These are phyloP conservation scores for Ziziphus jujuba DNA, from an alignment of 306 rosid genomes.

Conservation along the genomic window DNA sequence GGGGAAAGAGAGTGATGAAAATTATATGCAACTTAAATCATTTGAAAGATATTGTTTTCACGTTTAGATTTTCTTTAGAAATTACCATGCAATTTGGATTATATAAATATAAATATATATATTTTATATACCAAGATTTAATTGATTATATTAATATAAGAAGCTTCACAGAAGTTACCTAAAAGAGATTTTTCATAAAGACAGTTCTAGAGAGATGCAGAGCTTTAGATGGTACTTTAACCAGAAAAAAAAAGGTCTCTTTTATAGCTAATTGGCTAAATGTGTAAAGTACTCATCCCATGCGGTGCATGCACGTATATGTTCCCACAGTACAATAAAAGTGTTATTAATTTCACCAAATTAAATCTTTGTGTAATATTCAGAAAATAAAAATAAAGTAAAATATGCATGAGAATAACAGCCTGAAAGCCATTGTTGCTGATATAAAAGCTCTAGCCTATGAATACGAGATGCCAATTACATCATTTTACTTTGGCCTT, in stretches of 20 bases:
- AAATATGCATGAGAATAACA: not conserved
- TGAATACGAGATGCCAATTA: too few relatives aligned
- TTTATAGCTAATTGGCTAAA: too few relatives aligned
- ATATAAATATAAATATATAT: too few relatives aligned
- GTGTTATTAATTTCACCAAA: not conserved
- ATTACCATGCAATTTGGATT: too few relatives aligned
- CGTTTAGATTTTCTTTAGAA: too few relatives aligned
- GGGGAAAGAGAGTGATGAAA: too few relatives aligned
- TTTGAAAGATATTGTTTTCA: too few relatives aligned
- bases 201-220: too few relatives aligned
- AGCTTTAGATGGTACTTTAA: too few relatives aligned
- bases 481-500: too few relatives aligned
- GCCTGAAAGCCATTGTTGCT: not conserved
- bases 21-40: too few relatives aligned
- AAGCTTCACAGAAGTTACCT: constrained; percentile 7
- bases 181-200: not conserved
- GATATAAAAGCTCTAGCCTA: not conserved
- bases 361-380: not conserved
- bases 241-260: too few relatives aligned
- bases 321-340: not conserved
- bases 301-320: not conserved
- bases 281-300: not conserved
- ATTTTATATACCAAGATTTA: not conserved
- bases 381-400: not conserved
- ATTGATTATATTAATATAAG: not conserved